Percentiles rank a stretch among this genome's conserved stretches.
phyloP scores from a whole-genome alignment of 2,329 filamentous ascomycete genomes.

The Ascochyta pisi region DNA sequence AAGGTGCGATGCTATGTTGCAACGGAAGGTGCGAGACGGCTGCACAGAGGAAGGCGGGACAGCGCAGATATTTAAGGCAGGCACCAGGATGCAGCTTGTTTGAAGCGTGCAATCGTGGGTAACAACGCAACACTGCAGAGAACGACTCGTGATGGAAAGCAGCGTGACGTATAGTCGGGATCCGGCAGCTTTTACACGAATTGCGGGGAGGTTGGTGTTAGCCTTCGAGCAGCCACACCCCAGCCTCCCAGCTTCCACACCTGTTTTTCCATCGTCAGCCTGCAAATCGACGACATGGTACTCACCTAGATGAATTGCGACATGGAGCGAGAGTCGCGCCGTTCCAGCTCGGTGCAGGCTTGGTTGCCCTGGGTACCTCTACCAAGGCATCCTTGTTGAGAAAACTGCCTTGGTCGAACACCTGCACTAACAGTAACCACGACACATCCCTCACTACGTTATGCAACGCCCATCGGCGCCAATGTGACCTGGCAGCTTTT shows the following conservation, averaged over 20 bases:
- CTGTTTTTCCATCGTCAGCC: conserved; percentile 3
- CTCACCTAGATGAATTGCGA: not conserved
- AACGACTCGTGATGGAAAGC: conserved; percentile 13
- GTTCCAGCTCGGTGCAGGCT: not conserved
- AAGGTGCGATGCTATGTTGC: conserved; percentile 4
- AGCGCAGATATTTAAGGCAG: conserved; percentile 6
- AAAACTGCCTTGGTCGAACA: conserved; percentile 12
- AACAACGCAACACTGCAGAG: conserved; percentile 20
- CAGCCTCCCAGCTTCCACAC: conserved; percentile 13
- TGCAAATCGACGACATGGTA: conserved; percentile 6
- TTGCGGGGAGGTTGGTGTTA: conserved; percentile 15
- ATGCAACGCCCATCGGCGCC: not conserved
- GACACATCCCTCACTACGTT: not conserved
- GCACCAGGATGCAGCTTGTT: conserved; percentile 12
- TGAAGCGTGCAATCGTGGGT: conserved; percentile 8
- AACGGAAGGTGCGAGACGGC: conserved; percentile 1
- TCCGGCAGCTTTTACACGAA: conserved; percentile 2
- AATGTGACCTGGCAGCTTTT: not conserved
- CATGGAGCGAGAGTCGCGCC: not conserved
- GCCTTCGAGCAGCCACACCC: conserved; percentile 4
- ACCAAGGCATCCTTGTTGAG: conserved; percentile 3
- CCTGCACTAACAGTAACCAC: not conserved
- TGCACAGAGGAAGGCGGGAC: conserved; percentile 7
- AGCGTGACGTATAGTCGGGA: conserved; percentile 17
- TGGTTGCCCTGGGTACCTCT: conserved; percentile 5